Evolutionary conservation across 2,329 filamentous ascomycete species (phyloP).

Genomic region (Coniochaeta sp.): DNA sequence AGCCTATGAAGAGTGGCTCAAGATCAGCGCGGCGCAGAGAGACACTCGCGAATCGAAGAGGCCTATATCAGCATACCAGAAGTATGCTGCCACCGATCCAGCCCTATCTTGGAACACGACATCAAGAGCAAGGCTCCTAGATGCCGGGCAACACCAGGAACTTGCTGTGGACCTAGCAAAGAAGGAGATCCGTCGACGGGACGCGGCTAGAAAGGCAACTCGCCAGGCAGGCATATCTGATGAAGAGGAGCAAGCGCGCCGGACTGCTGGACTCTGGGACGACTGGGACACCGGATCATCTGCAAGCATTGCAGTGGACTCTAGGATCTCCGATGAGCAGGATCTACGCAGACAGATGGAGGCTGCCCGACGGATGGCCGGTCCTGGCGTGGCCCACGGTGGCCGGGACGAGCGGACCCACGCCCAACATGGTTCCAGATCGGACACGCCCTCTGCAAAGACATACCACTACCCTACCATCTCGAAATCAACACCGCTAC

Average conservation of each 20-base stretch:
- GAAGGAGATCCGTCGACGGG: conserved; percentile 61
- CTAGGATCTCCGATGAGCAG: conserved; percentile 27
- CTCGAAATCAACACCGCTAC: conserved; percentile 39
- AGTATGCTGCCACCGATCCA: conserved; percentile 50
- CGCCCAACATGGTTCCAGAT: not conserved
- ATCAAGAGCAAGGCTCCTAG: conserved; percentile 48
- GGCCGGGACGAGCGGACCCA: not conserved
- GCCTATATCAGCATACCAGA: conserved; percentile 28
- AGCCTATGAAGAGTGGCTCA: conserved; percentile 61
- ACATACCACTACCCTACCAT: conserved; percentile 52
- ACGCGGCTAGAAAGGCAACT: conserved; percentile 50
- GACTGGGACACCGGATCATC: conserved; percentile 22
- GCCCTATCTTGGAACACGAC: conserved; percentile 40
- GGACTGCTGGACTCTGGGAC: conserved; percentile 37
- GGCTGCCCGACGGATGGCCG: conserved; percentile 38
- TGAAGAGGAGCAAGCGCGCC: conserved; percentile 48
- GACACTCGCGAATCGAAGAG: conserved; percentile 11
- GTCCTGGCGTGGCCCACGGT: conserved; percentile 22
- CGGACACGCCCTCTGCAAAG: conserved; percentile 7
- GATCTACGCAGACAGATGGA: conserved; percentile 46
- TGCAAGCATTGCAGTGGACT: conserved; percentile 1
- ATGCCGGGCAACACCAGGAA: conserved; percentile 64
- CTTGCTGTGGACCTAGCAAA: conserved; percentile 71
- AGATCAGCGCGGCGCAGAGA: conserved; percentile 35
- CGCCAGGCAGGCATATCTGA: conserved; percentile 49